These are phyloP conservation scores for Polyporus arcularius DNA, from an alignment of 768 basidiomycete species.

Conservation along the genomic window DNA sequence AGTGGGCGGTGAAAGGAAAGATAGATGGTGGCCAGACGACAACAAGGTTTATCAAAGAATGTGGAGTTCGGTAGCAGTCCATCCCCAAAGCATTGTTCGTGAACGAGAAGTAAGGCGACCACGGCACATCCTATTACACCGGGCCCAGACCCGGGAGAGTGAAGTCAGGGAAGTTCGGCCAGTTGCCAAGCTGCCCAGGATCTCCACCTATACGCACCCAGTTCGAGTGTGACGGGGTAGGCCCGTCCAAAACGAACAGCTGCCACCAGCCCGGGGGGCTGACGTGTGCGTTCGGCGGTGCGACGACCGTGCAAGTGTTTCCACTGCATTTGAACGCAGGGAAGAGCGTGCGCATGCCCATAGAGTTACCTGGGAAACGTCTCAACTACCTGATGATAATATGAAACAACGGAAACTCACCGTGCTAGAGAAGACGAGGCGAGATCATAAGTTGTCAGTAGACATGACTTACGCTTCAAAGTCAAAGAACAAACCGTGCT, in stretches of 20 bases:
- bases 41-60: too few species aligned
- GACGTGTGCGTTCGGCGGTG: conserved; percentile 68
- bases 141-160: conserved; percentile 56
- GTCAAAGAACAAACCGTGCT: conserved; percentile 48
- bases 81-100: too few species aligned
- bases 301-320: conserved; percentile 73
- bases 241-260: conserved; percentile 75
- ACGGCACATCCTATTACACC: too few species aligned
- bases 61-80: too few species aligned
- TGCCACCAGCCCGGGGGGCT: conserved; percentile 80
- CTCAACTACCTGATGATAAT: not conserved
- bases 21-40: too few species aligned
- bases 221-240: conserved; percentile 71
- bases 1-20: too few species aligned
- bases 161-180: conserved; percentile 73
- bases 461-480: not conserved
- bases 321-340: conserved; percentile 70
- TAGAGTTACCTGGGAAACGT: conserved; percentile 46
- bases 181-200: conserved; percentile 66
- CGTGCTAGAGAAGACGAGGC: conserved; percentile 9
- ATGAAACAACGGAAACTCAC: not conserved
- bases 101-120: too few species aligned
- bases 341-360: conserved; percentile 74
- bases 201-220: conserved; percentile 84
- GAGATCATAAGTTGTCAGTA: not conserved